A percentile compares a stretch with the other conserved stretches of the same genome.
Evolutionary conservation across 306 rosid species (phyloP).

Genomic region (Vigna nakashimae): DNA sequence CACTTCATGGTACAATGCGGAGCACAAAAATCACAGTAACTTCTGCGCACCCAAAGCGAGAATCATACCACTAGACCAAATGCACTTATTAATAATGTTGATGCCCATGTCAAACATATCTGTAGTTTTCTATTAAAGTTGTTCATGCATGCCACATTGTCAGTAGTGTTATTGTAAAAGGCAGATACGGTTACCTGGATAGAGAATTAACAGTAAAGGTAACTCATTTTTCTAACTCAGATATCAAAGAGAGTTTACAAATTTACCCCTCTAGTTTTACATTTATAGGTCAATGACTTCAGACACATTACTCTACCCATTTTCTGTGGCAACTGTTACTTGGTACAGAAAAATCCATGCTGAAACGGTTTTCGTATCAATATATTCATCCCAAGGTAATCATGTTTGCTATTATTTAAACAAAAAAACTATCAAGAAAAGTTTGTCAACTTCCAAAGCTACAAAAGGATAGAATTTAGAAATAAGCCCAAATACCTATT

Average conservation of each 20-base stretch:
- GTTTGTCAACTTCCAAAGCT: conserved; percentile 12
- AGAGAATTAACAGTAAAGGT: conserved; percentile 10
- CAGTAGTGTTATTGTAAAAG: background rate
- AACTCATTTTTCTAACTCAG: background rate
- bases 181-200: conserved; percentile 12
- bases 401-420: conserved; percentile 23
- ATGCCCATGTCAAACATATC: background rate
- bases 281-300: background rate
- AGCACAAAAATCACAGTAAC: background rate
- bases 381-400: background rate
- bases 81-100: conserved; percentile 9
- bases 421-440: background rate
- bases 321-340: conserved; percentile 2
- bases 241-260: background rate
- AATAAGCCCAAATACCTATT: background rate
- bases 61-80: conserved; percentile 69
- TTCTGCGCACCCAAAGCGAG: conserved; percentile 56
- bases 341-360: background rate
- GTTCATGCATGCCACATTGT: conserved; percentile 1
- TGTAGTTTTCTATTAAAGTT: background rate
- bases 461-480: background rate
- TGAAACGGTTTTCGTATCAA: background rate
- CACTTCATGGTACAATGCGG: background rate
- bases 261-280: background rate
- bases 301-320: background rate